Base-by-base conservation (phyloP, 371 early-diverging fungal genomes). In the Rhizopus arrhizus region DNA sequence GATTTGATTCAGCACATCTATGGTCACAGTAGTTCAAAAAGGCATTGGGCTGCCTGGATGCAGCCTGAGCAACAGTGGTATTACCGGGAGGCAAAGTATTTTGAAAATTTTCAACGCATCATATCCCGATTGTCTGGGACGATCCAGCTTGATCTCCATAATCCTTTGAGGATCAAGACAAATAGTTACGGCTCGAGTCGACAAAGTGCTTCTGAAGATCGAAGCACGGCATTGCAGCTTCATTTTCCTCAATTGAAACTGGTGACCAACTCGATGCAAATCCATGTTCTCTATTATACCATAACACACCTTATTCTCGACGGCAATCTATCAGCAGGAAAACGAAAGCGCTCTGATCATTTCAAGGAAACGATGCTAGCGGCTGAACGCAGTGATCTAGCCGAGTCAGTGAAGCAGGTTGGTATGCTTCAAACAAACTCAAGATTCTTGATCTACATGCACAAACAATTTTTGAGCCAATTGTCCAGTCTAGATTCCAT, bases 41-140 rank as follows among this genome's bases (percentile, higher is more conserved):
- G 77, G 3, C 80, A 86, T 50, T 93, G 94, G 93, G 88, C 91
- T 0, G 77, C 87, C 0, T 95, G 95, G 95, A 80, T 91, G 5
- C 93, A 94, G 3, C 72, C 91, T 4, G 95, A 95, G 62, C 87
- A 90, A 62, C 68, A 94, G 0, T 67, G 68, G 68, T 58, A 46
- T 28, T 56, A 59, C 78, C 29, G 63, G 61, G 56, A 71, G 55
- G 3, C 64, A 68, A 70, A 49, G 11, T 45, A 33, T 52, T 71
- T 68, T 16, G 72, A 75, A 38, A 79, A 82, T 53, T 84, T 90
- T 54, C 76, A 83, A 53, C 80, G 87, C 7, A 74, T 93, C 34
- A 85, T 91, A 45, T 77, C 85, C 31, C 76, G 84, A 36, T 72
- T 89, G 4, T 85, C 85, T 9, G 89, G 87, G 0, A 70, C 80